Percentiles rank a stretch among this genome's conserved stretches.
These are phyloP conservation scores for Globisporangium polare DNA, from an alignment of 352 stramenopile genomes.

Conservation along the genomic window DNA sequence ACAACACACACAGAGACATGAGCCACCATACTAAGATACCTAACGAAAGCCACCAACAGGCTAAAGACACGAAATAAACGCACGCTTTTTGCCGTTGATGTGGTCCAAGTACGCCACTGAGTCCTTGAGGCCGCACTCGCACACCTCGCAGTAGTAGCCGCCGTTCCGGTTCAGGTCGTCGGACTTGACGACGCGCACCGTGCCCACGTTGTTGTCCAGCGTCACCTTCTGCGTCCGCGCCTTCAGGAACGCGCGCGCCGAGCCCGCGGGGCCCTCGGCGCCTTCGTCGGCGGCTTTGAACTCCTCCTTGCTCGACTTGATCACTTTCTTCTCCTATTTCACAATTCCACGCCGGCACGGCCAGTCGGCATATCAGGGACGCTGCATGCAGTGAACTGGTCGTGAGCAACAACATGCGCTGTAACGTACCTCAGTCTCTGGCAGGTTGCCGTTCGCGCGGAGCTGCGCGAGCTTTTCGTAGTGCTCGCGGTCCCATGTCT, in stretches of 20 bases:
- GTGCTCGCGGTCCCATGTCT: conserved; percentile 78
- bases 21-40: background rate
- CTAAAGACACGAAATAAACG: conserved; percentile 16
- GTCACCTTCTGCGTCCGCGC: conserved; percentile 71
- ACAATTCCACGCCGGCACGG: background rate
- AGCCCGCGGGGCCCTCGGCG: conserved; percentile 56
- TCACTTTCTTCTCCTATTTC: conserved; percentile 54
- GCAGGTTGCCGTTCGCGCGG: conserved; percentile 63
- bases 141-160: conserved; percentile 93
- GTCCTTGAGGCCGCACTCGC: conserved; percentile 90
- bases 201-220: conserved; percentile 82
- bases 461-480: conserved; percentile 79
- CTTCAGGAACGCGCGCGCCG: conserved; percentile 73
- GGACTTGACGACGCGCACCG: conserved; percentile 83
- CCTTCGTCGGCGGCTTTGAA: conserved; percentile 69
- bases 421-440: conserved; percentile 39
- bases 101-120: conserved; percentile 93
- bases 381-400: background rate
- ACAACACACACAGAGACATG: background rate
- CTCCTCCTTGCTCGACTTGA: conserved; percentile 71
- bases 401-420: background rate
- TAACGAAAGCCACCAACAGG: background rate
- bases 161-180: conserved; percentile 74
- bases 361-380: background rate
- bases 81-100: conserved; percentile 94